Evolutionary conservation across 306 rosid genomes (phyloP).

Genomic region (Cicer bijugum): DNA sequence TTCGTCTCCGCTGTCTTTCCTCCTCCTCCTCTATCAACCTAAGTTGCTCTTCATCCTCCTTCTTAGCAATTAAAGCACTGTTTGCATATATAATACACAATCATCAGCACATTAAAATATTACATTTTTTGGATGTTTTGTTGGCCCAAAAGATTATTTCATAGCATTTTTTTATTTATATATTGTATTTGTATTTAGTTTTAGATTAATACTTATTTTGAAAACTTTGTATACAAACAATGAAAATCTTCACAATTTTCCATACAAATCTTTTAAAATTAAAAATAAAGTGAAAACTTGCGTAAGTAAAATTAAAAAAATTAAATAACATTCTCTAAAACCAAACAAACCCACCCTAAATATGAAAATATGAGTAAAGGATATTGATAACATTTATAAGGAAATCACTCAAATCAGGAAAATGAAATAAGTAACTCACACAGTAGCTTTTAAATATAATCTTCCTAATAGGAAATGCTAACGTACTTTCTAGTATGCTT

Average conservation of each 20-base stretch:
- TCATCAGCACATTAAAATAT: conserved; percentile 5
- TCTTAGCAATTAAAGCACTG: conserved; percentile 59
- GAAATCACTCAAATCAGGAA: neutral
- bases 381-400: neutral
- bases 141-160: neutral
- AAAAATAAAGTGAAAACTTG: neutral
- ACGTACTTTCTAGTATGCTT: neutral
- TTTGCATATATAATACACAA: conserved; percentile 16
- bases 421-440: neutral
- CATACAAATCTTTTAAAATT: neutral
- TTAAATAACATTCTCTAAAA: neutral
- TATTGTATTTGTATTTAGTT: too few relatives aligned
- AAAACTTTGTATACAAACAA: too few relatives aligned
- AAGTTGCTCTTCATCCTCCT: conserved; percentile 75
- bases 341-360: neutral
- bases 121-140: neutral
- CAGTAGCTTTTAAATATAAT: neutral
- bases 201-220: too few relatives aligned
- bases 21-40: conserved; percentile 63
- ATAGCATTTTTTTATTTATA: neutral
- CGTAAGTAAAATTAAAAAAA: neutral
- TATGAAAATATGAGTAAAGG: neutral
- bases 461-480: neutral
- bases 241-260: too few relatives aligned
- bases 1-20: conserved; percentile 49